A percentile compares a stretch with the other conserved stretches of the same genome.
Evolutionary conservation across 306 rosid genomes (phyloP).

Genomic region (Rosa multiflora): DNA sequence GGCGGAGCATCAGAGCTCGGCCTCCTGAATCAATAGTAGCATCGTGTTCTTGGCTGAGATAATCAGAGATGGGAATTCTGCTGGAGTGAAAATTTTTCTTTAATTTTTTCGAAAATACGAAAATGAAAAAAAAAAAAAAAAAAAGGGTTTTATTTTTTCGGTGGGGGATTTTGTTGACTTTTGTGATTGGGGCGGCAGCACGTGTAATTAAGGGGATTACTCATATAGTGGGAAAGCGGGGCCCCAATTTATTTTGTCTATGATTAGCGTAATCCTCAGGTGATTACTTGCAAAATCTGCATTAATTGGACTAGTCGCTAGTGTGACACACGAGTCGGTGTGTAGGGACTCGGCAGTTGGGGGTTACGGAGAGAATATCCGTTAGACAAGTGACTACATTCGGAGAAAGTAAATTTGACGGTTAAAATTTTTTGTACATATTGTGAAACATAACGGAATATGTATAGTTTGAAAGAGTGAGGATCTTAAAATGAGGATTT

Average conservation of each 20-base stretch:
- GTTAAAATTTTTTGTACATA: too few species aligned
- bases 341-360: too few species aligned
- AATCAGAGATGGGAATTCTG: neutral
- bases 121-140: neutral
- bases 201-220: neutral
- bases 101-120: neutral
- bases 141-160: neutral
- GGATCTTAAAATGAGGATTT: too few species aligned
- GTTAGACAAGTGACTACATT: too few species aligned
- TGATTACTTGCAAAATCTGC: neutral
- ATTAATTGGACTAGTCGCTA: neutral
- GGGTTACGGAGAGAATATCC: too few species aligned
- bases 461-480: too few species aligned
- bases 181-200: neutral
- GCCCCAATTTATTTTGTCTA: neutral
- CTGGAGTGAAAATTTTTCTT: neutral
- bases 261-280: neutral
- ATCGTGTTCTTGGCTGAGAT: neutral
- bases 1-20: slow-evolving; percentile 1
- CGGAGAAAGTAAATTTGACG: too few species aligned
- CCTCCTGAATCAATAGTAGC: neutral
- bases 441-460: too few species aligned
- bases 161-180: neutral
- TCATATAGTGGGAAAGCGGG: neutral
- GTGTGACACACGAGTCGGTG: neutral